A percentile compares a stretch with the other conserved stretches of the same genome.
Conservation (phyloP, 148 eudicot species). For the Simmondsia chinensis region DNA sequence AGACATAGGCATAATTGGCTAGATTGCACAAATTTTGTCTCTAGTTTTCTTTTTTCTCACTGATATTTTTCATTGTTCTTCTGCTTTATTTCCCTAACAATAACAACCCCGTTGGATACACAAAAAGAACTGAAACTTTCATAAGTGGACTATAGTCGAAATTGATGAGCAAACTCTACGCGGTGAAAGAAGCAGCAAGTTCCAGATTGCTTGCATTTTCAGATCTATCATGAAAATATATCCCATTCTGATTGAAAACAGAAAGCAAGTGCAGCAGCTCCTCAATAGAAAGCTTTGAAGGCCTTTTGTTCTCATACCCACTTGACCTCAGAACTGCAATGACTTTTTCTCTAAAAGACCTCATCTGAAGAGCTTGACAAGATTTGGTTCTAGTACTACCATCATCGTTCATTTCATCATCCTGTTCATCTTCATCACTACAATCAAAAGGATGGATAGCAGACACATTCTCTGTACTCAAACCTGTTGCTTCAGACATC, state of each 20-base stretch:
- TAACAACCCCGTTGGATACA: no score
- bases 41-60: no score
- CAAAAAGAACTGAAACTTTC: no score
- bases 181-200: conserved; percentile 28
- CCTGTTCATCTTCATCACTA: conserved; percentile 21
- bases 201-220: conserved; percentile 16
- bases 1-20: no score
- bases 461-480: conserved; percentile 11
- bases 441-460: conserved; percentile 3
- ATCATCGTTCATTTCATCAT: conserved; percentile 13
- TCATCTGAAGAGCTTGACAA: conserved; percentile 10
- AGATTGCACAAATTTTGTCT: no score
- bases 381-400: not conserved
- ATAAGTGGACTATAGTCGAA: no score
- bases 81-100: no score
- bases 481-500: conserved; percentile 18
- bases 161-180: no score
- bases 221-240: conserved; percentile 43
- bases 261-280: conserved; percentile 57
- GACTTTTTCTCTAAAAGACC: conserved; percentile 52
- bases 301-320: conserved; percentile 83
- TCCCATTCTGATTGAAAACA: conserved; percentile 53
- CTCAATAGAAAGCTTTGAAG: conserved; percentile 68
- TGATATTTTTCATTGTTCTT: no score
- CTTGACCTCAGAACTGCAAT: conserved; percentile 42